phyloP scores from a whole-genome alignment of 306 rosid species.

The Gynostemma pentaphyllum region DNA sequence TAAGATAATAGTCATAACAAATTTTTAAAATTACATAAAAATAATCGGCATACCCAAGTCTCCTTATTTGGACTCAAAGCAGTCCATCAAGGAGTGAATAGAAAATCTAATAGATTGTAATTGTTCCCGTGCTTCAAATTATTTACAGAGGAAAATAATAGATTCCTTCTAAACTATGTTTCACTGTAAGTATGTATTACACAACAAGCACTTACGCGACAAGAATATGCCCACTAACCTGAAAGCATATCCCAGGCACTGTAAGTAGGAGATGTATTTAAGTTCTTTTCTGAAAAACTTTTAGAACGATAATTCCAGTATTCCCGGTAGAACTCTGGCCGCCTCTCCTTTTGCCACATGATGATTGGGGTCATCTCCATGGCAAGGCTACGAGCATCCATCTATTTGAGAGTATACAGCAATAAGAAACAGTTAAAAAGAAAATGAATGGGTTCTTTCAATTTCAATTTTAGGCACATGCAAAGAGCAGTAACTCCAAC shows the following conservation, averaged over 20 bases:
- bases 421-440: not conserved
- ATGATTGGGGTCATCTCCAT: constrained; percentile 87
- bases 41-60: not conserved
- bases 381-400: constrained; percentile 75
- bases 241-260: constrained; percentile 75
- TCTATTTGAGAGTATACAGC: constrained; percentile 31
- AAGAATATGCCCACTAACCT: constrained; percentile 24
- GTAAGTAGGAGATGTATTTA: constrained; percentile 31
- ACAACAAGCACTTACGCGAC: not conserved
- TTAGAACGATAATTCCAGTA: constrained; percentile 55
- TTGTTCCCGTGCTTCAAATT: not conserved
- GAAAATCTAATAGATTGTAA: not conserved
- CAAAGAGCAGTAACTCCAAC: constrained; percentile 12
- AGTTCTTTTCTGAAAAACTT: constrained; percentile 43
- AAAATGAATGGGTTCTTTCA: not conserved
- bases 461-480: not conserved
- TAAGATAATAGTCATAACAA: not conserved
- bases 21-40: not conserved
- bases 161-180: not conserved
- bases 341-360: constrained; percentile 60
- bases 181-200: not conserved
- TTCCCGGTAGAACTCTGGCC: constrained; percentile 53
- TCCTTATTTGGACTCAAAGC: not conserved
- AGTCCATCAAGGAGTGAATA: not conserved
- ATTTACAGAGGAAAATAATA: not conserved